phyloP scores from a whole-genome alignment of 2,329 filamentous ascomycete species.

The Microsporum ferrugineum region DNA sequence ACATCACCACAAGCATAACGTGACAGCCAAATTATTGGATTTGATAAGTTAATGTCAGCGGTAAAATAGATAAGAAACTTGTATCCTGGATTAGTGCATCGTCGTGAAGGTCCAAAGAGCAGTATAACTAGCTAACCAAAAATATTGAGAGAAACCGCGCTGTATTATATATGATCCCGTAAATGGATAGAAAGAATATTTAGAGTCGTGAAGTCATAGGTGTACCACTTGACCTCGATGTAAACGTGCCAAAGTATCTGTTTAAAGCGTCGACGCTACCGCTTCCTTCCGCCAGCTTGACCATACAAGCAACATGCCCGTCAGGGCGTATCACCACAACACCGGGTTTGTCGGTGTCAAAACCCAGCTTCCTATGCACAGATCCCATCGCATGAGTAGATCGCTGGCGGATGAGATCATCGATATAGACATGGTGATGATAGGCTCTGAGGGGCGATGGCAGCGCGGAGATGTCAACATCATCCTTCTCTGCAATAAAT shows the following conservation, averaged over 20 bases:
- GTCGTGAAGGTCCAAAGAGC: no score
- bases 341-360: constrained; percentile 61
- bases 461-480: constrained; percentile 59
- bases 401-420: constrained; percentile 63
- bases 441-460: constrained; percentile 64
- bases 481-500: constrained; percentile 54
- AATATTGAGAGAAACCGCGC: neutral
- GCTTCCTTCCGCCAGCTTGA: constrained; percentile 60
- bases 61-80: no score
- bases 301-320: constrained; percentile 71
- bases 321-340: constrained; percentile 78
- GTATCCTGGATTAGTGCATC: no score
- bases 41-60: no score
- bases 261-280: constrained; percentile 75
- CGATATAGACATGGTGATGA: constrained; percentile 71
- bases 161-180: no score
- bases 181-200: constrained; percentile 12
- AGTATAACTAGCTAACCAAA: neutral
- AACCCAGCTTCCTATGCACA: constrained; percentile 77
- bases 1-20: no score
- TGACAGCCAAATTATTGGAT: no score
- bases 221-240: constrained; percentile 42
- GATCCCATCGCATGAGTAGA: constrained; percentile 59
- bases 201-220: constrained; percentile 16
- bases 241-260: constrained; percentile 66